Evolutionary conservation across 768 basidiomycete species (phyloP).

Genomic region (Royoungia palumana): DNA sequence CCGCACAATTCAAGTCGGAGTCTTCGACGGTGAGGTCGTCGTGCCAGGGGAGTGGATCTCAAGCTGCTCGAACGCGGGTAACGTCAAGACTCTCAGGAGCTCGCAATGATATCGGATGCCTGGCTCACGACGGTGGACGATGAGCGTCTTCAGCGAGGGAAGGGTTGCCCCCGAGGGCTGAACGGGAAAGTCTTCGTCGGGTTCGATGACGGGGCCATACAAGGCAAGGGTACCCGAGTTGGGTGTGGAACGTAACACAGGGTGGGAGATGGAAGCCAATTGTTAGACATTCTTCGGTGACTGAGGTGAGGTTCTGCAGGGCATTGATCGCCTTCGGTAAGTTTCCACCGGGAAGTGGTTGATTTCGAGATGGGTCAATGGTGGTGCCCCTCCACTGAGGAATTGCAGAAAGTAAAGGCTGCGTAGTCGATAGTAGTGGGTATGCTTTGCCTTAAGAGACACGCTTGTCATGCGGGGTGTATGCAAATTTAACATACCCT

Average conservation of each 20-base stretch:
- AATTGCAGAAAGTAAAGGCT: constrained; percentile 8
- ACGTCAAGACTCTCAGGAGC: constrained; percentile 8
- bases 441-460: constrained; percentile 9
- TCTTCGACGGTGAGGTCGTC: constrained; percentile 12
- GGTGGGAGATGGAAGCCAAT: constrained; percentile 6
- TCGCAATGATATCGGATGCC: constrained; percentile 14
- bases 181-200: constrained; percentile 6
- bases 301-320: constrained; percentile 6
- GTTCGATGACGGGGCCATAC: constrained; percentile 15
- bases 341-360: constrained; percentile 18
- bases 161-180: constrained; percentile 5
- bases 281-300: constrained; percentile 12
- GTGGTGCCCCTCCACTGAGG: constrained; percentile 8
- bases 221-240: constrained; percentile 8
- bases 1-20: neutral
- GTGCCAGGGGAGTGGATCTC: constrained; percentile 20
- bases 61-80: constrained; percentile 10
- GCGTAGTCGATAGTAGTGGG: constrained; percentile 6
- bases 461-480: constrained; percentile 8
- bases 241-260: constrained; percentile 13
- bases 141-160: constrained; percentile 7
- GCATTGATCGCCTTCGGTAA: neutral
- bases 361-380: constrained; percentile 11
- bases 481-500: neutral
- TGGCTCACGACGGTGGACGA: constrained; percentile 15